Conservation (phyloP, 306 rosid species). For the Calophaca sinica region DNA sequence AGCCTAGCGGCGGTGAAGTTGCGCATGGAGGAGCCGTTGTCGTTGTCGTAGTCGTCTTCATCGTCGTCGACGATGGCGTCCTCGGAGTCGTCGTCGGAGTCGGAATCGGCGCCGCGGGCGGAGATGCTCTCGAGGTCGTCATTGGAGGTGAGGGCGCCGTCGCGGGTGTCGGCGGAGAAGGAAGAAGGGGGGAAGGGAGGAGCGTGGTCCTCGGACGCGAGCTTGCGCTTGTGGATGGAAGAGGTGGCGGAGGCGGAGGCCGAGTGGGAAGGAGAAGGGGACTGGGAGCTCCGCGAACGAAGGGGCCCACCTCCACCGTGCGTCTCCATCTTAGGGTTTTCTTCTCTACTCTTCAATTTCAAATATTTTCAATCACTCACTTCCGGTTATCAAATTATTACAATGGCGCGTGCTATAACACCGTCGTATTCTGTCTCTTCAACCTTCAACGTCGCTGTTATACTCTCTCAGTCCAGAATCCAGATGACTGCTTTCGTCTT, state of each 20-base stretch:
- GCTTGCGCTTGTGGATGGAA: slow-evolving; percentile 87
- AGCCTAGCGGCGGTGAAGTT: slow-evolving; percentile 85
- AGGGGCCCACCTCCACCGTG: slow-evolving; percentile 82
- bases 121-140: slow-evolving; percentile 99
- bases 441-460: neutral
- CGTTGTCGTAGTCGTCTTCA: slow-evolving; percentile 73
- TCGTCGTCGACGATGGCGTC: slow-evolving; percentile 76
- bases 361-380: neutral
- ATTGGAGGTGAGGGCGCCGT: slow-evolving; percentile 88
- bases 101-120: slow-evolving; percentile 82
- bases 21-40: slow-evolving; percentile 86
- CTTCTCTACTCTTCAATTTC: neutral
- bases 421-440: neutral
- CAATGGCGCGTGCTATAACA: neutral
- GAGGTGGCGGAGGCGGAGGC: slow-evolving; percentile 97
- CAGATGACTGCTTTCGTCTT: no score
- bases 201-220: slow-evolving; percentile 80
- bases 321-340: slow-evolving; percentile 69
- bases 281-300: slow-evolving; percentile 89
- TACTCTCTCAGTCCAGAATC: neutral
- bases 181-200: slow-evolving; percentile 95
- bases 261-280: slow-evolving; percentile 95
- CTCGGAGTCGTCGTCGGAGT: slow-evolving; percentile 89
- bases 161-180: slow-evolving; percentile 91
- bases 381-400: neutral